Percentiles rank a stretch among this genome's conserved stretches.
Evolutionary conservation across 2,329 filamentous ascomycete species (phyloP).

Genomic region (Graphilbum fragrans): DNA sequence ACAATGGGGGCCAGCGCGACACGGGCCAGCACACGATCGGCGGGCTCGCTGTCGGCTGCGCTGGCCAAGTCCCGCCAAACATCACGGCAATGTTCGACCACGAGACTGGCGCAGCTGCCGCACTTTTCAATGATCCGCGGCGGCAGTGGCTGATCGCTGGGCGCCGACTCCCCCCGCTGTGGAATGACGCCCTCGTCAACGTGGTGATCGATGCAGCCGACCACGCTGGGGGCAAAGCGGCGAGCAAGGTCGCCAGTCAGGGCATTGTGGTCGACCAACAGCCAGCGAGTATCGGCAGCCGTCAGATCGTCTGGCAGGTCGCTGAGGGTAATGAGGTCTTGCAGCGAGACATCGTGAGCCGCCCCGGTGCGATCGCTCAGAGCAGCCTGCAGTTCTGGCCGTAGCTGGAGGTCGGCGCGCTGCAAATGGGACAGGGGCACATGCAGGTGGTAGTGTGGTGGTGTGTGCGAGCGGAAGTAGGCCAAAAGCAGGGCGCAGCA

Average conservation of each 20-base stretch:
- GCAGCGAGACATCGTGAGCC: conserved; percentile 34
- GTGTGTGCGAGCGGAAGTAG: conserved; percentile 54
- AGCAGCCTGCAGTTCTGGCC: conserved; percentile 59
- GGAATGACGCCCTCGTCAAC: conserved; percentile 52
- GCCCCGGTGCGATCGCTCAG: conserved; percentile 34
- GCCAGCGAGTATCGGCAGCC: conserved; percentile 50
- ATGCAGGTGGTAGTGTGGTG: conserved; percentile 41
- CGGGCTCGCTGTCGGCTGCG: conserved; percentile 24
- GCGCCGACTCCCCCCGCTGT: conserved; percentile 19
- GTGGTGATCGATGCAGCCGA: conserved; percentile 68
- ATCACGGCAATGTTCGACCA: conserved; percentile 45
- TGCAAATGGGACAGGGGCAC: conserved; percentile 65
- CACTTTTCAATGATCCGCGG: conserved; percentile 52
- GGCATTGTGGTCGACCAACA: conserved; percentile 71
- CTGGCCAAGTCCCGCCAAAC: conserved; percentile 42
- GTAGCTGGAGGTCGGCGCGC: conserved; percentile 54
- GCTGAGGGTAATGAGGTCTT: conserved; percentile 52
- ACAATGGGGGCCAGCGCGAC: conserved; percentile 60
- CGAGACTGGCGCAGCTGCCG: conserved; percentile 63
- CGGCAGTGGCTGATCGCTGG: conserved; percentile 17
- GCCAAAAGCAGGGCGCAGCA: conserved; percentile 62
- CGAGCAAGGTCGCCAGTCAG: conserved; percentile 49
- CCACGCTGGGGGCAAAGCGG: conserved; percentile 28
- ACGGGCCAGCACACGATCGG: conserved; percentile 35
- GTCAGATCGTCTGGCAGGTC: conserved; percentile 33